These are phyloP conservation scores for Aquanectria penicillioides DNA, from an alignment of 2,329 filamentous ascomycete genomes.

Conservation along the genomic window DNA sequence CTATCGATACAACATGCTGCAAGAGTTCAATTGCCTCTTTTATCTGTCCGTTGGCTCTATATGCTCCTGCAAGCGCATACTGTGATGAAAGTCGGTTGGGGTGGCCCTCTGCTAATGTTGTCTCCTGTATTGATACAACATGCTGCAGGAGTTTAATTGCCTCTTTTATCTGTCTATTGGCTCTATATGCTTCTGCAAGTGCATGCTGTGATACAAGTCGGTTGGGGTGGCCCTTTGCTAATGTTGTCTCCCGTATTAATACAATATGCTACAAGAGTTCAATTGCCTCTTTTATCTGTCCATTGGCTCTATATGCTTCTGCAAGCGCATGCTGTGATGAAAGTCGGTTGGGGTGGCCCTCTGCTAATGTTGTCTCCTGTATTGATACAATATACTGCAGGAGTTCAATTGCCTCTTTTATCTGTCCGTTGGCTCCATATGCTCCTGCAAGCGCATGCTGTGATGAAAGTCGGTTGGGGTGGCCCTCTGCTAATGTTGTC, in stretches of 20 bases:
- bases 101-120: background rate
- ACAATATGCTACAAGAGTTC: conserved; percentile 13
- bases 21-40: background rate
- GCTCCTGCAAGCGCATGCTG: background rate
- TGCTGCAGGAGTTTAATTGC: background rate
- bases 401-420: background rate
- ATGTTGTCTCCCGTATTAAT: background rate
- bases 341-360: conserved; percentile 4
- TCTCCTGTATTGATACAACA: background rate
- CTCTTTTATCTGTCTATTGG: no score
- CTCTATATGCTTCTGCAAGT: background rate
- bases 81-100: background rate
- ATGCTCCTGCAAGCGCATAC: background rate
- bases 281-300: conserved; percentile 1
- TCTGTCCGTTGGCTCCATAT: background rate
- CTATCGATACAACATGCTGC: background rate
- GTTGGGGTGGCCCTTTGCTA: background rate
- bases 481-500: background rate
- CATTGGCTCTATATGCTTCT: background rate
- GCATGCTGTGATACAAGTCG: background rate
- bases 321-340: conserved; percentile 15
- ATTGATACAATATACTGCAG: background rate
- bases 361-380: background rate
- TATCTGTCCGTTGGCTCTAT: background rate
- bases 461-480: background rate